These are phyloP conservation scores for Pilaira anomala DNA, from an alignment of 192 early-diverging fungal genomes.

Conservation along the genomic window DNA sequence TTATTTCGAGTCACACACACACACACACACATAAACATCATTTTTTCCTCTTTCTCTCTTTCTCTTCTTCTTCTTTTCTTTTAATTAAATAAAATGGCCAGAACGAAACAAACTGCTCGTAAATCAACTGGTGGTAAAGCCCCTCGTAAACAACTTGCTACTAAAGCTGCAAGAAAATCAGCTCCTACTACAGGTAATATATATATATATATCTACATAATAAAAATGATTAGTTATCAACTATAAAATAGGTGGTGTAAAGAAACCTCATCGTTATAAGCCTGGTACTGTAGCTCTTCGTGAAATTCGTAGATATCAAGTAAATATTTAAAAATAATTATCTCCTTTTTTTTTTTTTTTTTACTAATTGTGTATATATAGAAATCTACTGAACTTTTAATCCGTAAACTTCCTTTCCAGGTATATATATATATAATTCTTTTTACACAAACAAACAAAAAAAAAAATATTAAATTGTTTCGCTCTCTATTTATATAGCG, in stretches of 20 bases:
- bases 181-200: slow-evolving; percentile 70
- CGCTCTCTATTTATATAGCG: slow-evolving; percentile 37
- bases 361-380: slow-evolving; percentile 5
- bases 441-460: slow-evolving; percentile 4
- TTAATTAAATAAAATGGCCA: slow-evolving; percentile 41
- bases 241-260: slow-evolving; percentile 68
- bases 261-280: slow-evolving; percentile 85
- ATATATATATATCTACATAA: background rate
- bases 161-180: slow-evolving; percentile 96
- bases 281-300: slow-evolving; percentile 90
- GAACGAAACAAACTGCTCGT: slow-evolving; percentile 92
- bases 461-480: slow-evolving; percentile 2
- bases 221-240: background rate
- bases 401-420: slow-evolving; percentile 93
- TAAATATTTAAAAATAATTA: background rate
- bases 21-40: too few species aligned
- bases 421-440: slow-evolving; percentile 14
- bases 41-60: slow-evolving; percentile 5
- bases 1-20: too few species aligned
- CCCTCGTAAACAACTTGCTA: slow-evolving; percentile 93
- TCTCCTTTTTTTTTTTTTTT: slow-evolving; percentile 1
- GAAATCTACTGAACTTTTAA: slow-evolving; percentile 94
- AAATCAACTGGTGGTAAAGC: slow-evolving; percentile 99
- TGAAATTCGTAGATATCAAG: slow-evolving; percentile 90
- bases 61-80: background rate